Evolutionary conservation across 306 rosid genomes (phyloP).

Genomic region (Rubus idaeus): DNA sequence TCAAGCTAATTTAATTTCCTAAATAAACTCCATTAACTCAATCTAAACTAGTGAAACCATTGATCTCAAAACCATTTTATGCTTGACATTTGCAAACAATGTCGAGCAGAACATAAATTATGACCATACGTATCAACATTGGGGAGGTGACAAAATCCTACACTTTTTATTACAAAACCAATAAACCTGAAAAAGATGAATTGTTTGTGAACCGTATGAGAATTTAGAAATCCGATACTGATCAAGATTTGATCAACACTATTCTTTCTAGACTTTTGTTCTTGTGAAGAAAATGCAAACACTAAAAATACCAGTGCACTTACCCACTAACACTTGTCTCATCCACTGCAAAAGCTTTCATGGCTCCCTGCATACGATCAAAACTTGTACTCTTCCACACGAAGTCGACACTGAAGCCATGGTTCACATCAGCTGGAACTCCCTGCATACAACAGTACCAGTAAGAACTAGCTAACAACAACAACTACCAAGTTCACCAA

Average conservation of each 20-base stretch:
- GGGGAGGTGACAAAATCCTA: background rate
- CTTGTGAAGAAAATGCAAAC: conserved; percentile 3
- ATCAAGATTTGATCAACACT: background rate
- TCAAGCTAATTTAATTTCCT: background rate
- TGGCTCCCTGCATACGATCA: conserved; percentile 99
- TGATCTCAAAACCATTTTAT: background rate
- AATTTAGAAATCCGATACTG: background rate
- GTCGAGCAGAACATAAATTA: background rate
- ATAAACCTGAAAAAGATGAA: background rate
- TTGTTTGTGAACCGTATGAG: background rate
- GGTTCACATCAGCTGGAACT: conserved; percentile 93
- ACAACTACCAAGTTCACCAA: conserved; percentile 22
- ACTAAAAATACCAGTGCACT: conserved; percentile 25
- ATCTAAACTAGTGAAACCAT: background rate
- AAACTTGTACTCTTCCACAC: conserved; percentile 99
- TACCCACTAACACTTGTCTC: conserved; percentile 99
- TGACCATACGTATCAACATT: too few relatives aligned
- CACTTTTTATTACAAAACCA: too few relatives aligned
- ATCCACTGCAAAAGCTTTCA: conserved; percentile 98
- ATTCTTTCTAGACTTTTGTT: background rate
- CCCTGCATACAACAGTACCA: conserved; percentile 59
- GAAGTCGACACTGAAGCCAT: conserved; percentile 97
- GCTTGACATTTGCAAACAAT: background rate
- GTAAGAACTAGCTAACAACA: conserved; percentile 19
- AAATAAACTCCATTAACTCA: background rate